These are phyloP conservation scores for Pseudogymnoascus sp. DNA, from an alignment of 2,329 filamentous ascomycete genomes.

Conservation along the genomic window DNA sequence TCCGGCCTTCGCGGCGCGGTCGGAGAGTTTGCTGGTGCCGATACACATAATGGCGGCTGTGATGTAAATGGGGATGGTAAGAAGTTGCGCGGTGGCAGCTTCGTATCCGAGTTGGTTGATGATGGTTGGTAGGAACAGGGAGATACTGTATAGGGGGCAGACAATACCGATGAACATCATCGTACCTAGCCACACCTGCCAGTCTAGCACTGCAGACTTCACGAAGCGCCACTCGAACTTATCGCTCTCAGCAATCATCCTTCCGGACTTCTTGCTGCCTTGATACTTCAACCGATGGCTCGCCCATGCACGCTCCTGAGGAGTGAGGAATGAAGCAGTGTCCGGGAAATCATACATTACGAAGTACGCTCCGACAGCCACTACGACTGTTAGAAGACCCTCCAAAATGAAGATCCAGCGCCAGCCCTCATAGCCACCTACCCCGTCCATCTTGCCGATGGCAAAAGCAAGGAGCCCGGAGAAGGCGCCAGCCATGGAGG, in stretches of 20 bases:
- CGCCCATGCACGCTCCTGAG: conserved; percentile 28
- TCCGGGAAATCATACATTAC: conserved; percentile 40
- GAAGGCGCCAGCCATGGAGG: conserved; percentile 35
- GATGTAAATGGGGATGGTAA: conserved; percentile 48
- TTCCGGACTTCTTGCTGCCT: conserved; percentile 16
- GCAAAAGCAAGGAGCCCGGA: conserved; percentile 37
- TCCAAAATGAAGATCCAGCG: conserved; percentile 44
- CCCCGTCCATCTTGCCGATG: conserved; percentile 39
- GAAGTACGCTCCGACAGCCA: conserved; percentile 32
- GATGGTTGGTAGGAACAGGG: conserved; percentile 36
- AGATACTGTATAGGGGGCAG: conserved; percentile 37
- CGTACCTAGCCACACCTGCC: conserved; percentile 34
- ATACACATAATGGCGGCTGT: conserved; percentile 54
- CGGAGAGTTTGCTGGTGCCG: conserved; percentile 45
- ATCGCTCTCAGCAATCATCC: conserved; percentile 22
- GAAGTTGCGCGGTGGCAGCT: conserved; percentile 38
- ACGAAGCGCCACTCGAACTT: conserved; percentile 29
- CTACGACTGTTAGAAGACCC: conserved; percentile 35
- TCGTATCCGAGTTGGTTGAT: conserved; percentile 46
- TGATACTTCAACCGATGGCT: conserved; percentile 21
- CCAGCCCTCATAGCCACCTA: conserved; percentile 36
- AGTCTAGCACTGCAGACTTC: conserved; percentile 36
- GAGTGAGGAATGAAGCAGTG: conserved; percentile 34
- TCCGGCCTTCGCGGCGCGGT: conserved; percentile 38
- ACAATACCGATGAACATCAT: conserved; percentile 54